Evolutionary conservation across 2,329 filamentous ascomycete genomes (phyloP).

Genomic region (Claviceps arundinis): DNA sequence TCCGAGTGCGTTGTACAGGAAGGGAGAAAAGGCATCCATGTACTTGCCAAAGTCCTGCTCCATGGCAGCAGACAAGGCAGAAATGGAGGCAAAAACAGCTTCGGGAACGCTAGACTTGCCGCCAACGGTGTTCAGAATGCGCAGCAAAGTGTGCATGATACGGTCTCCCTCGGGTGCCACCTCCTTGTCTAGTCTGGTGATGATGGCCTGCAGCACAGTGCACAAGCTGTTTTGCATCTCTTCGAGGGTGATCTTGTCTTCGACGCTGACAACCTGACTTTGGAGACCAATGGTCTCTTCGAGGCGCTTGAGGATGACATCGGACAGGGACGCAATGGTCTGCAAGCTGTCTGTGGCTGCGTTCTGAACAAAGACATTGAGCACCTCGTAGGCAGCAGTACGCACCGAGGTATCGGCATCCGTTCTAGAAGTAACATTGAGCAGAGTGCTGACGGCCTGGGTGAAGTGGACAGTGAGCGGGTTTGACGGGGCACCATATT

Average conservation of each 20-base stretch:
- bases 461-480: conserved; percentile 86
- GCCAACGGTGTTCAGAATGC: conserved; percentile 63
- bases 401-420: conserved; percentile 81
- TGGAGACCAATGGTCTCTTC: conserved; percentile 85
- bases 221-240: conserved; percentile 96
- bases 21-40: conserved; percentile 90
- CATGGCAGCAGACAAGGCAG: conserved; percentile 78
- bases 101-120: conserved; percentile 90
- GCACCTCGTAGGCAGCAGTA: conserved; percentile 91
- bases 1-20: conserved; percentile 82
- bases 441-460: conserved; percentile 72
- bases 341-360: conserved; percentile 74
- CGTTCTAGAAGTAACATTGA: conserved; percentile 70
- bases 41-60: conserved; percentile 93
- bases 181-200: conserved; percentile 82
- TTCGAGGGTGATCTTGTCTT: conserved; percentile 89
- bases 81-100: conserved; percentile 82
- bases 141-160: conserved; percentile 82
- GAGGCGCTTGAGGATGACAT: conserved; percentile 80
- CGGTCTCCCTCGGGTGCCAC: conserved; percentile 81
- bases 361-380: conserved; percentile 88
- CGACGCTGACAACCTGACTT: conserved; percentile 86
- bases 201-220: conserved; percentile 82
- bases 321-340: conserved; percentile 68
- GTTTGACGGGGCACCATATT: conserved; percentile 64